Evolutionary conservation across 768 basidiomycete species (phyloP).

Genomic region (Leccinum ochraceum): DNA sequence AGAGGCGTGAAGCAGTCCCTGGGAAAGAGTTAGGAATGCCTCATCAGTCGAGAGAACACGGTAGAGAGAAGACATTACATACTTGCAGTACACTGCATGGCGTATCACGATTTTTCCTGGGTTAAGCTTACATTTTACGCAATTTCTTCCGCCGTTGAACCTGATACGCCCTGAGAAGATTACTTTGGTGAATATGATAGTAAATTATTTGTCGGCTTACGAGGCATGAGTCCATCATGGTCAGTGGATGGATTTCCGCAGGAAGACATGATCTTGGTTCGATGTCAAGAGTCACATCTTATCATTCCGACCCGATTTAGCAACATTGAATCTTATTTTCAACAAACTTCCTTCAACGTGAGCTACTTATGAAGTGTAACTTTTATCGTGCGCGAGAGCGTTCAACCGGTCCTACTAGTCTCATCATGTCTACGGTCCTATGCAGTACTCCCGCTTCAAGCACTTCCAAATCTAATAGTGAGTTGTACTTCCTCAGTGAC

Average conservation of each 20-base stretch:
- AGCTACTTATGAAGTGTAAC: not conserved
- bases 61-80: constrained; percentile 16
- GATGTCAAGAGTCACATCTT: not conserved
- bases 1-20: too few relatives aligned
- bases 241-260: constrained; percentile 68
- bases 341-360: not conserved
- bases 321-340: not conserved
- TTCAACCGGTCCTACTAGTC: not conserved
- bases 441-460: not conserved
- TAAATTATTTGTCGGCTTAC: constrained; percentile 40
- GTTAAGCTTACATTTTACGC: constrained; percentile 73
- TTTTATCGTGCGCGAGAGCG: not conserved
- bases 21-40: too few relatives aligned
- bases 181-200: constrained; percentile 1
- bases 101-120: constrained; percentile 70
- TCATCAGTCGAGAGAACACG: too few relatives aligned
- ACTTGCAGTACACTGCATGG: constrained; percentile 88
- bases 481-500: not conserved
- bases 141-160: constrained; percentile 65
- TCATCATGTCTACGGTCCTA: not conserved
- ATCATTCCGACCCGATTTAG: not conserved
- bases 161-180: constrained; percentile 54
- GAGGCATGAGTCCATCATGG: constrained; percentile 63
- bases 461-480: not conserved
- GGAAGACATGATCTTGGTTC: constrained; percentile 35